Base-by-base conservation (phyloP, 1,284 basidiomycete species). In the Leucoagaricus sp. region DNA sequence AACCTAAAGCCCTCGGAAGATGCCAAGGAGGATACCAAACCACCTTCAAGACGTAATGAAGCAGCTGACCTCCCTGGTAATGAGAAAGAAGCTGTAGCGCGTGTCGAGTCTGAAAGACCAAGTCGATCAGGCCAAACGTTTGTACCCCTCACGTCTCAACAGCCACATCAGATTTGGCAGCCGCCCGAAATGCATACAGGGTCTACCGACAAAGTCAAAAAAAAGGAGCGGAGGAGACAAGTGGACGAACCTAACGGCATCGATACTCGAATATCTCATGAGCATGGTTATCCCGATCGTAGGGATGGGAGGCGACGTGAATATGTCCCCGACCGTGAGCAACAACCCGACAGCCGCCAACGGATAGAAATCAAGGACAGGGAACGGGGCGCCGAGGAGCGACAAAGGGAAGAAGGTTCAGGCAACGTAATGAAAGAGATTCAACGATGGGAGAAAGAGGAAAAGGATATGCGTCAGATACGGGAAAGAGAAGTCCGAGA, bases 151-250 rank as follows among this genome's bases (percentile, higher is more conserved):
- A 42, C 57, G 21, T 40, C 60, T 28, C 52, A 53, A 36, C 57
- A 59, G 29, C 62, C n/a, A n/a, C n/a, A 61, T 25, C 64, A 68
- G 53, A 31, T 66, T 31, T 66, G 69, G 67, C 57, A 63, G 21
- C 65, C 67, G 25, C 57, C 61, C 10, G 53, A 55, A n/a, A 17
- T 49, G 28, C 36, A 56, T 41, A 21, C 28, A 7, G 10, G n/a
- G n/a, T 17, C 47, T 21, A 45, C 21, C 1, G 44, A 60, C 19
- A 61, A 54, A 34, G 58, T 47, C 38, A 58, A 46, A 49, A 53
- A 59, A 38, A 59, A 38, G 55, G 61, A 61, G 53, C 50, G 49
- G 51, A 47, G 29, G 58, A 61, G 21, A 51, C 52, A 38, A 26
- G 53, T 46, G 21, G 47, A 49, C 17, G 61, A 53, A 17, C 58